Conservation (phyloP, 441 rosid genomes). For the Flueggea neowawraea region DNA sequence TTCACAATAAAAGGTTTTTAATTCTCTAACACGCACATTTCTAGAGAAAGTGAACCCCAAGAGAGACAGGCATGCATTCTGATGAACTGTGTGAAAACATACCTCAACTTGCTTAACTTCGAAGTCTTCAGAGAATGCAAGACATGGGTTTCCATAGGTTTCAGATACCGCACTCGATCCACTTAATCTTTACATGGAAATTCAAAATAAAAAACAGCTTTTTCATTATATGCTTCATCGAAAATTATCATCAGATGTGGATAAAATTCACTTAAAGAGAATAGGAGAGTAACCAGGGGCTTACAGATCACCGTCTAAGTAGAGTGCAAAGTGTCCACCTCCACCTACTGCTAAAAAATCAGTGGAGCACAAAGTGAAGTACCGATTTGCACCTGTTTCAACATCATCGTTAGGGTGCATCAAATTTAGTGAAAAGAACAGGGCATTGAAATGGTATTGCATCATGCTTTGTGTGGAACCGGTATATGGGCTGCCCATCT, state of each 20-base stretch:
- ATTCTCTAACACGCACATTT: not conserved
- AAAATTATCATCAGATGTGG: not conserved
- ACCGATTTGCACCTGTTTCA: constrained; percentile 80
- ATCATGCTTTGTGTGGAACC: not conserved
- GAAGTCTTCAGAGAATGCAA: constrained; percentile 71
- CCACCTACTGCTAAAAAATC: constrained; percentile 90
- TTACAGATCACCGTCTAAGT: constrained; percentile 89
- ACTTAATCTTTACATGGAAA: constrained; percentile 42
- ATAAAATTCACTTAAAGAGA: no score
- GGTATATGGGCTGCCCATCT: not conserved
- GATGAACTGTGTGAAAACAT: constrained; percentile 4
- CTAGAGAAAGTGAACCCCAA: not conserved
- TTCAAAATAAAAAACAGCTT: constrained; percentile 3
- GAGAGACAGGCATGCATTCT: not conserved
- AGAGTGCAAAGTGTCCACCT: constrained; percentile 91
- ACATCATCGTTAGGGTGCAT: constrained; percentile 19
- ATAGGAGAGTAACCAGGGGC: constrained; percentile 3
- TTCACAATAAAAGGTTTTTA: not conserved
- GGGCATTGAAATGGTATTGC: not conserved
- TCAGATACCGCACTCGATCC: constrained; percentile 97
- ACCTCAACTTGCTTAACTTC: constrained; percentile 94
- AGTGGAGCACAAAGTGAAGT: constrained; percentile 79
- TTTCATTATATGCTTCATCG: not conserved
- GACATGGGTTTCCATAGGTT: constrained; percentile 92
- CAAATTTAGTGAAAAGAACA: not conserved